Evolutionary conservation across 1,284 basidiomycete genomes (phyloP).

Genomic region (Leccinum variabile): DNA sequence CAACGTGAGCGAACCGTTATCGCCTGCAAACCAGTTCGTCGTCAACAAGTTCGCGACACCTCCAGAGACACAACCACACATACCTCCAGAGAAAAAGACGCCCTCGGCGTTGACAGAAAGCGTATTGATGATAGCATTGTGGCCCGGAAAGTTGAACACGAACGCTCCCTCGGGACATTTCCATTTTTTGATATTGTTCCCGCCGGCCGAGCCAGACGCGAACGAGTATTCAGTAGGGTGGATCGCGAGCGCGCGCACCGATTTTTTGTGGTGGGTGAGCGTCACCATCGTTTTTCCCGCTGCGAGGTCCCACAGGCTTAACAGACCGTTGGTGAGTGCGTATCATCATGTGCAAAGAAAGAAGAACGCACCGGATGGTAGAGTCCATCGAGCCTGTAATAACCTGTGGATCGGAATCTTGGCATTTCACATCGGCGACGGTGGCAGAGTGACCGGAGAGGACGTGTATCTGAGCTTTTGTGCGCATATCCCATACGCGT

Average conservation of each 20-base stretch:
- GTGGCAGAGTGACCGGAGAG: constrained; percentile 93
- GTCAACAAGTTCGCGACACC: not conserved
- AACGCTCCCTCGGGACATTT: constrained; percentile 96
- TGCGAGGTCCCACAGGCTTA: constrained; percentile 95
- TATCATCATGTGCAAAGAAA: not conserved
- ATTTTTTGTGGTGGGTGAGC: constrained; percentile 98
- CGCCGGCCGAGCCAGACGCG: constrained; percentile 91
- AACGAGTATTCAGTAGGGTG: constrained; percentile 97
- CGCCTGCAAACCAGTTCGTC: constrained; percentile 49
- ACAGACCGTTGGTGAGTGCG: not conserved
- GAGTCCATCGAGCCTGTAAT: constrained; percentile 99
- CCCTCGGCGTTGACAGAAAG: constrained; percentile 93
- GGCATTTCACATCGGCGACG: constrained; percentile 91
- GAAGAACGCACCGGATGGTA: constrained; percentile 71
- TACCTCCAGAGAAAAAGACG: constrained; percentile 95
- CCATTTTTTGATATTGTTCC: constrained; percentile 99
- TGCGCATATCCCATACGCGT: constrained; percentile 99
- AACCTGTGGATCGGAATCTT: constrained; percentile 96
- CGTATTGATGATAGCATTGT: constrained; percentile 98
- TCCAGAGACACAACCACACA: no score
- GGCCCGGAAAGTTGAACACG: constrained; percentile 94
- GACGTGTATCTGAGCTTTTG: constrained; percentile 93
- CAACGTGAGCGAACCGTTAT: constrained; percentile 86
- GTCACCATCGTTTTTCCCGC: constrained; percentile 96
- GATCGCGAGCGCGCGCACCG: constrained; percentile 89